phyloP scores from a whole-genome alignment of 1,139 yeast genomes.

The Hansenula sp. region DNA sequence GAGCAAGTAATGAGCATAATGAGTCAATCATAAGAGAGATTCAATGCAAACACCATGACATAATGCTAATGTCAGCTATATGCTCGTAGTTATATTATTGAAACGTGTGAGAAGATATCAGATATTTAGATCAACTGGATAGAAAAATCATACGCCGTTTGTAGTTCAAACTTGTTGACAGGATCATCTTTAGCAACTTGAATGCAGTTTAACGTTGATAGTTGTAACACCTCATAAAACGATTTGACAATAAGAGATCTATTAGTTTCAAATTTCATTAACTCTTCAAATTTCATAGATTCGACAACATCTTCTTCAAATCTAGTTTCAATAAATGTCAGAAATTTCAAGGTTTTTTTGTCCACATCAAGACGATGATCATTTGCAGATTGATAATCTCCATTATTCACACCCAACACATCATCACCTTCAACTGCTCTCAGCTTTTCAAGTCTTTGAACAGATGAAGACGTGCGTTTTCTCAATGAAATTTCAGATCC shows the following conservation, averaged over 20 bases:
- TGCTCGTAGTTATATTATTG: too few relatives aligned
- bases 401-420: conserved; percentile 6
- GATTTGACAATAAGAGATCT: conserved; percentile 35
- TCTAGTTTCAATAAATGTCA: conserved; percentile 16
- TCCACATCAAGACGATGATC: conserved; percentile 2
- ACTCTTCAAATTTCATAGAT: conserved; percentile 12
- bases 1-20: too few relatives aligned
- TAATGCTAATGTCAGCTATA: too few relatives aligned
- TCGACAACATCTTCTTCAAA: conserved; percentile 12
- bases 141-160: conserved; percentile 1
- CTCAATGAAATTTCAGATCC: conserved; percentile 5
- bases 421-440: too few relatives aligned
- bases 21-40: too few relatives aligned
- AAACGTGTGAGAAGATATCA: too few relatives aligned
- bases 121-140: not conserved
- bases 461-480: conserved; percentile 15
- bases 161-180: not conserved
- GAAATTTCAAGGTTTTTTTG: conserved; percentile 16
- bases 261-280: conserved; percentile 12
- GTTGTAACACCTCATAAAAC: conserved; percentile 36
- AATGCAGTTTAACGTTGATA: conserved; percentile 27
- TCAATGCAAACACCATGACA: too few relatives aligned
- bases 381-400: not conserved
- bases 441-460: conserved; percentile 13
- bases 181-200: conserved; percentile 1